These are phyloP conservation scores for Neonectria faginata DNA, from an alignment of 2,329 filamentous ascomycete species.

Conservation along the genomic window DNA sequence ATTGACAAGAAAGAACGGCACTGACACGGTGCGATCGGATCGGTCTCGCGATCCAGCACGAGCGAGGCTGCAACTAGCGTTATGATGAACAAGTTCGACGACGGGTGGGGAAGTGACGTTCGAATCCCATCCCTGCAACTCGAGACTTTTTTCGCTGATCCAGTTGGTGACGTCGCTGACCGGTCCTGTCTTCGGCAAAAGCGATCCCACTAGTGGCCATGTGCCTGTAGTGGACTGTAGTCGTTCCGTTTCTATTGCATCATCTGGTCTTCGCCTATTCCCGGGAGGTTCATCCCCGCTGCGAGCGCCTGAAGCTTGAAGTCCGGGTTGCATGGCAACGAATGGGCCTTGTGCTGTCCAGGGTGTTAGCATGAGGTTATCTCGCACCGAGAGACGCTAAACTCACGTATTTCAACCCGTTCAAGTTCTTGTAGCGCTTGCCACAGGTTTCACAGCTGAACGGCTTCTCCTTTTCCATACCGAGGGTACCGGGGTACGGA, in stretches of 20 bases:
- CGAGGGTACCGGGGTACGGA: constrained; percentile 93
- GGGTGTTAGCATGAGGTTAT: constrained; percentile 48
- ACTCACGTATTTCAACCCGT: constrained; percentile 93
- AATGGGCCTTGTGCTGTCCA: constrained; percentile 78
- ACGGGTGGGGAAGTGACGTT: constrained; percentile 3
- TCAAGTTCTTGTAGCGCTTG: constrained; percentile 99
- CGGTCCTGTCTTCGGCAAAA: constrained; percentile 14
- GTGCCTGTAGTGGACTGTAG: background rate
- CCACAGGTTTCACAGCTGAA: constrained; percentile 97
- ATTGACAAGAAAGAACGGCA: constrained; percentile 37
- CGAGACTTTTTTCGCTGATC: constrained; percentile 7
- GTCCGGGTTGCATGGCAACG: constrained; percentile 90
- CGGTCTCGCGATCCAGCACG: constrained; percentile 35
- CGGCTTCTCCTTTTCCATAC: constrained; percentile 99
- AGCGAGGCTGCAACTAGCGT: constrained; percentile 23
- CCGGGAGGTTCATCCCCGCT: constrained; percentile 57
- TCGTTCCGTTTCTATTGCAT: constrained; percentile 45
- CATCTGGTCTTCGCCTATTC: constrained; percentile 60
- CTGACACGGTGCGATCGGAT: constrained; percentile 21
- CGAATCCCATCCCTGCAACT: background rate
- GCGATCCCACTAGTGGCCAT: constrained; percentile 9
- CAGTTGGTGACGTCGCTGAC: constrained; percentile 4
- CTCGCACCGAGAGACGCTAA: background rate
- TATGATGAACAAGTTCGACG: constrained; percentile 15
- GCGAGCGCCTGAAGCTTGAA: constrained; percentile 62